Evolutionary conservation across 805 yeast species (phyloP), one percentile per base, ranked within the genome.

Genomic region (Tetrapisispora fleetii): DNA sequence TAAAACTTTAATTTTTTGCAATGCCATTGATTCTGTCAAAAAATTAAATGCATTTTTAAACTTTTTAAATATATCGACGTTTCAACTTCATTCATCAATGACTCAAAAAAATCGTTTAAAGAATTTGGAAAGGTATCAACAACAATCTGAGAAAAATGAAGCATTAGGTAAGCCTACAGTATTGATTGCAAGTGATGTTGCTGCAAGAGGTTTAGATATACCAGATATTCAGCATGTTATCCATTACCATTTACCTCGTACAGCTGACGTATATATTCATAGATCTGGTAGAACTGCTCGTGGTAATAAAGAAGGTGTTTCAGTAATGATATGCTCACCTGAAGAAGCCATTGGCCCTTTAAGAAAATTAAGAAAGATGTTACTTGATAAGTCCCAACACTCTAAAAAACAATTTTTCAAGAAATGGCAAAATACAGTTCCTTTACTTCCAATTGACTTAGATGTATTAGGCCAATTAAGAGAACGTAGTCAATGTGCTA

Each of bases 261-360:
- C 95, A 16, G 97, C 97, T 0, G 99, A 93, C 61, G 81, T 88
- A 45, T 93, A 93, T 62, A 82, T 93, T 56, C 99, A 93, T 67
- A 77, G 99, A 65, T 86, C 96, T 1, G 99, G 99, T 52, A 81
- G 99, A 76, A 93, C 99, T n/a, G 98, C 95, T 0, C 83, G 99
- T 73, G 97, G 95, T 1, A 93, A 91, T 0, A 65, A 66, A 35
- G 91, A 86, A 62, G 99, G 99, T 73, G 96, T 93, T n/a, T 84
- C 96, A 2, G 83, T 93, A 45, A 81, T 89, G 78, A 72, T 93
- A 47, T 88, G 96, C 59, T 85, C 95, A 4, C 96, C 97, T 16
- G 89, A 85, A 51, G 99, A 93, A 62, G 88, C 95, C 0, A 75
- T 88, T 49, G 96, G 96, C 0, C 90, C 98, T 0, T 72, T 90